phyloP scores from a whole-genome alignment of 148 eudicot genomes.

The Polygonum aviculare region DNA sequence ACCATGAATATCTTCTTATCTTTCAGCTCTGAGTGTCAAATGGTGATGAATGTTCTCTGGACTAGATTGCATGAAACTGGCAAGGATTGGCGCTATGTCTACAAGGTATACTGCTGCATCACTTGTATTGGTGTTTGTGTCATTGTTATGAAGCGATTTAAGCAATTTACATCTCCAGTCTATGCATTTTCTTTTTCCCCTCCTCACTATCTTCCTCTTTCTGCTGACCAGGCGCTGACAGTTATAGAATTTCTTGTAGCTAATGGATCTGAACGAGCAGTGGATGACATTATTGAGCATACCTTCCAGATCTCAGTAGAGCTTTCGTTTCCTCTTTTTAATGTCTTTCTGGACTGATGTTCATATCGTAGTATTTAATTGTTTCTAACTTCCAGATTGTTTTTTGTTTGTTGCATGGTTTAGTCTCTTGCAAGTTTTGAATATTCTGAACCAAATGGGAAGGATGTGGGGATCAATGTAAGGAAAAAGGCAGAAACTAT shows the following conservation, averaged over 20 bases:
- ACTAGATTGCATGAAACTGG: slow-evolving; percentile 85
- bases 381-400: not conserved
- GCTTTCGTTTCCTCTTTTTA: not conserved
- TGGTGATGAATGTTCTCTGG: slow-evolving; percentile 97
- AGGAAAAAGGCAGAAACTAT: slow-evolving; percentile 92
- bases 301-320: slow-evolving; percentile 91
- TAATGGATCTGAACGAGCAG: slow-evolving; percentile 96
- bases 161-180: not conserved
- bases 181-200: not conserved
- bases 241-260: slow-evolving; percentile 23
- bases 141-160: not conserved
- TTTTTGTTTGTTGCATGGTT: slow-evolving; percentile 16
- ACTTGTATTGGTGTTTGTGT: not conserved
- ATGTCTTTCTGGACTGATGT: not conserved
- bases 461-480: slow-evolving; percentile 91
- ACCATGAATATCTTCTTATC: slow-evolving; percentile 11
- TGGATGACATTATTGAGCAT: slow-evolving; percentile 94
- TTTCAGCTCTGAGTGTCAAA: slow-evolving; percentile 80
- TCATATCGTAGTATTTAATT: not conserved
- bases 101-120: slow-evolving; percentile 45
- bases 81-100: slow-evolving; percentile 82
- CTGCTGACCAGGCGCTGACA: not conserved
- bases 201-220: not conserved
- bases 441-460: slow-evolving; percentile 81
- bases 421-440: slow-evolving; percentile 84